Percentiles rank a stretch among this genome's conserved stretches.
These are phyloP conservation scores for Talaromyces stipitatus DNA, from an alignment of 495 filamentous ascomycete genomes.

Conservation along the genomic window DNA sequence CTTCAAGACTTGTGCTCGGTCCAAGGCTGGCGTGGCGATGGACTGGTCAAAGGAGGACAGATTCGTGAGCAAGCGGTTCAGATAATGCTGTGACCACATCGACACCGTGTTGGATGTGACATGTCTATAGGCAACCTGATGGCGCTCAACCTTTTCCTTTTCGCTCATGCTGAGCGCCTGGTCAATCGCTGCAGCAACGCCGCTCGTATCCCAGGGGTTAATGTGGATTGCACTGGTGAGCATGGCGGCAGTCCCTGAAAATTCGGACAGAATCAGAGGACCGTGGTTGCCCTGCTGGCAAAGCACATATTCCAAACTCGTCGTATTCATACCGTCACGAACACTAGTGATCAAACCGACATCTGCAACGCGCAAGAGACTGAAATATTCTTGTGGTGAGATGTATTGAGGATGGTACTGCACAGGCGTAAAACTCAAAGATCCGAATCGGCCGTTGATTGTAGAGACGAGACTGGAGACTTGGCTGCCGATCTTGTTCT, in stretches of 20 bases:
- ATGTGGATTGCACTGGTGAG: slow-evolving; percentile 82
- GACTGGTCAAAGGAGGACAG: slow-evolving; percentile 66
- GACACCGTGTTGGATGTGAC: slow-evolving; percentile 78
- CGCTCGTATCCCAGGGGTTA: slow-evolving; percentile 84
- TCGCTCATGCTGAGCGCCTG: slow-evolving; percentile 65
- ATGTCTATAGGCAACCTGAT: slow-evolving; percentile 62
- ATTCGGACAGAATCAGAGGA: slow-evolving; percentile 88
- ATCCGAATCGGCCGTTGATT: slow-evolving; percentile 86
- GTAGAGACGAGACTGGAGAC: slow-evolving; percentile 81
- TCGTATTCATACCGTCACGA: slow-evolving; percentile 95
- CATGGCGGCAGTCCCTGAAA: slow-evolving; percentile 85
- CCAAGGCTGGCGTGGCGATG: slow-evolving; percentile 72
- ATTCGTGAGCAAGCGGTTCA: slow-evolving; percentile 68
- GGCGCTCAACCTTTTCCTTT: slow-evolving; percentile 46
- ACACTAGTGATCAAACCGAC: slow-evolving; percentile 88
- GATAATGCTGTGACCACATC: slow-evolving; percentile 69
- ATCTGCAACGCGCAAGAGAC: slow-evolving; percentile 76
- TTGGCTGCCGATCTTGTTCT: slow-evolving; percentile 68
- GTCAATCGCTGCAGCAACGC: slow-evolving; percentile 73
- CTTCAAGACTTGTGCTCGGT: slow-evolving; percentile 58
- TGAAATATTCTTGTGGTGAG: slow-evolving; percentile 80
- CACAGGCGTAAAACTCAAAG: slow-evolving; percentile 75
- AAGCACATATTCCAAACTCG: slow-evolving; percentile 85
- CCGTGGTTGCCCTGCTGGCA: slow-evolving; percentile 79
- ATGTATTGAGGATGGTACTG: slow-evolving; percentile 92